Evolutionary conservation across 2,329 filamentous ascomycete species (phyloP).

Genomic region (Alternaria sp.): DNA sequence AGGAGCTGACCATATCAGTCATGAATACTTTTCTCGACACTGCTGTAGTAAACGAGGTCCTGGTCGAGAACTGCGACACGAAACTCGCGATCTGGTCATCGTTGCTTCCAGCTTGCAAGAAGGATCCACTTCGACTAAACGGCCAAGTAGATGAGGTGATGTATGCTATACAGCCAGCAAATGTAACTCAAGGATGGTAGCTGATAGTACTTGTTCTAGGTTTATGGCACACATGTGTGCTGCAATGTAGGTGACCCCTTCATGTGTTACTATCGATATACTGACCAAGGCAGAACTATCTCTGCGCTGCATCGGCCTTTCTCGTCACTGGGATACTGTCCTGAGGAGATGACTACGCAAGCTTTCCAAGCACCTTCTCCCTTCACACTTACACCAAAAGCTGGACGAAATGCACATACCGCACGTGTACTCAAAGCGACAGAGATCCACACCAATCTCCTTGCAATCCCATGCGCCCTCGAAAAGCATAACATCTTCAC

Average conservation of each 20-base stretch:
- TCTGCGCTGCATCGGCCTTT: conserved; percentile 53
- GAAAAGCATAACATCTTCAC: conserved; percentile 68
- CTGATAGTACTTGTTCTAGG: conserved; percentile 4
- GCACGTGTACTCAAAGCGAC: conserved; percentile 81
- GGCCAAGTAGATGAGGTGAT: conserved; percentile 85
- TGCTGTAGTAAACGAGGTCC: conserved; percentile 34
- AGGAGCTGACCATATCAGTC: conserved; percentile 32
- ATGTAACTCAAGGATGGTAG: background rate
- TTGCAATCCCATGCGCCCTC: conserved; percentile 75
- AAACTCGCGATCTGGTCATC: conserved; percentile 77
- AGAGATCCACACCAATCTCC: conserved; percentile 76
- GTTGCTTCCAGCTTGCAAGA: conserved; percentile 76
- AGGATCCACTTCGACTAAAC: conserved; percentile 70
- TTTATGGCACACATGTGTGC: conserved; percentile 86
- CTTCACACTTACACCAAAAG: conserved; percentile 56
- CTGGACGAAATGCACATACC: conserved; percentile 66
- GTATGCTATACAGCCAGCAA: conserved; percentile 21
- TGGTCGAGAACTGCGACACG: conserved; percentile 75
- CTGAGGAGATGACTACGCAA: conserved; percentile 51
- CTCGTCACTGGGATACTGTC: conserved; percentile 43
- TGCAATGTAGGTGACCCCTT: conserved; percentile 48
- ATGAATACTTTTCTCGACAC: conserved; percentile 58
- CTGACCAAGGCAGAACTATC: conserved; percentile 28
- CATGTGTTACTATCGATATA: background rate
- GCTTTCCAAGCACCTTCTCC: conserved; percentile 67